Evolutionary conservation across 2,329 filamentous ascomycete genomes (phyloP), one percentile per base, ranked within the genome.

Genomic region (Lasiodiplodia citricola): DNA sequence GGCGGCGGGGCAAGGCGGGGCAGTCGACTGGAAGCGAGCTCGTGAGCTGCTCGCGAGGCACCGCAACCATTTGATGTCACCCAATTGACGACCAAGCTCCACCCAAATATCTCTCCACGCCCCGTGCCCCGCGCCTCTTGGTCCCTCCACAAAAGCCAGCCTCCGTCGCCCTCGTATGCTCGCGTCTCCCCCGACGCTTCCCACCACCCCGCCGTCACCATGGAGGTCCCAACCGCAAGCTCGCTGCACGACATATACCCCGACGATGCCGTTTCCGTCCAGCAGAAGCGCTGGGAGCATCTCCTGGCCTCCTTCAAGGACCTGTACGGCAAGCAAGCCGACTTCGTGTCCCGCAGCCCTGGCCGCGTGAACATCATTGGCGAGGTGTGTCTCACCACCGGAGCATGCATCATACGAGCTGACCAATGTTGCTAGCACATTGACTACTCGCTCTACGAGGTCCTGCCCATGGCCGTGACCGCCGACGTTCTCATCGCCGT

Each of bases 301-400:
- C 86, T 98, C 54, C 83, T 95, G 52, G 82, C 87, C 64, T 86
- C 86, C 73, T 98, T 98, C 81, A 84, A 90, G 73, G 81, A 86
- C 69, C 83, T 82, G 52, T 97, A 95, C 81, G 90, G 89, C 73
- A 86, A 88, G 64, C 83, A 86, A 18, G 90, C 94, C 50, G 87
- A 92, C 69, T 97, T 97, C 75, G 89, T 98, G 23, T 88, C 95
- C 11, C 90, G 96, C 71, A 97, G 94, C 67, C 96, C 96, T 1
- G 96, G 96, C 70, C 89, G 96, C 73, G 96, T 99, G 73, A 98
- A 98, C 83, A 96, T 99, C 77, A 97, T 99, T 78, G 96, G 96
- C 80, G 96, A 99, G 75, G 83, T 84, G 75, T 31, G 71, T 52
- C 21, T 18, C 41, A 52, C 41, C 38, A 21, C 21, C 51, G 18